Conservation (phyloP, 805 yeast genomes). For the Yarrowia deformans region DNA sequence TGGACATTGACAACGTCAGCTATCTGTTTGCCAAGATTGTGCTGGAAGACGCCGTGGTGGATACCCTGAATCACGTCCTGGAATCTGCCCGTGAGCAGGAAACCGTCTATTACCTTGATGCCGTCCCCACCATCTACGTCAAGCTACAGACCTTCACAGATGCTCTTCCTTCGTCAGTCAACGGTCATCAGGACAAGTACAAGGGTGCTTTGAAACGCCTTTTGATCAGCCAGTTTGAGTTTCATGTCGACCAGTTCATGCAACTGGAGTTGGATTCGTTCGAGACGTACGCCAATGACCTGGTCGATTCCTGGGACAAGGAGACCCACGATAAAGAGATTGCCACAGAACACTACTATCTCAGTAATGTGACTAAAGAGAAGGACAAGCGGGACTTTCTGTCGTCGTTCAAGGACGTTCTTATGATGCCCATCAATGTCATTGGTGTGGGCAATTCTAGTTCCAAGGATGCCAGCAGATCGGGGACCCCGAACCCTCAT, state of each 20-base stretch:
- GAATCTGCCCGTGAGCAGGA: constrained; percentile 39
- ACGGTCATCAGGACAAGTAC: constrained; percentile 33
- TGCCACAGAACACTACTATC: constrained; percentile 57
- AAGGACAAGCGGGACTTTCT: constrained; percentile 61
- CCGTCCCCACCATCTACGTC: constrained; percentile 53
- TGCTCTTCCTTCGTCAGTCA: constrained; percentile 7
- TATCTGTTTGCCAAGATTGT: constrained; percentile 58
- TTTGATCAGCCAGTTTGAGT: constrained; percentile 42
- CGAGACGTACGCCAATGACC: constrained; percentile 44
- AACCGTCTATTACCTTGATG: constrained; percentile 48
- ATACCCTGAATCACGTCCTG: constrained; percentile 45
- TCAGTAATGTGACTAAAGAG: constrained; percentile 56
- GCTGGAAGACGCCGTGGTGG: constrained; percentile 48
- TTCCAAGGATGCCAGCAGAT: constrained; percentile 9
- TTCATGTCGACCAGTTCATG: constrained; percentile 47
- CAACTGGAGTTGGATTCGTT: constrained; percentile 48
- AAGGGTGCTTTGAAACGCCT: constrained; percentile 6
- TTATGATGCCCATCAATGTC: constrained; percentile 50
- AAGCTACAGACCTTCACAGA: constrained; percentile 43
- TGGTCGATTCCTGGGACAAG: constrained; percentile 49
- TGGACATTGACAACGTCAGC: constrained; percentile 55
- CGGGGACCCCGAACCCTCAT: constrained; percentile 13
- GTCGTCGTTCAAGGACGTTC: constrained; percentile 59
- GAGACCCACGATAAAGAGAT: constrained; percentile 55
- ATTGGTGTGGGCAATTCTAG: constrained; percentile 11